Conservation (phyloP, 257 asterid genomes). For the Forsythia suspensa region DNA sequence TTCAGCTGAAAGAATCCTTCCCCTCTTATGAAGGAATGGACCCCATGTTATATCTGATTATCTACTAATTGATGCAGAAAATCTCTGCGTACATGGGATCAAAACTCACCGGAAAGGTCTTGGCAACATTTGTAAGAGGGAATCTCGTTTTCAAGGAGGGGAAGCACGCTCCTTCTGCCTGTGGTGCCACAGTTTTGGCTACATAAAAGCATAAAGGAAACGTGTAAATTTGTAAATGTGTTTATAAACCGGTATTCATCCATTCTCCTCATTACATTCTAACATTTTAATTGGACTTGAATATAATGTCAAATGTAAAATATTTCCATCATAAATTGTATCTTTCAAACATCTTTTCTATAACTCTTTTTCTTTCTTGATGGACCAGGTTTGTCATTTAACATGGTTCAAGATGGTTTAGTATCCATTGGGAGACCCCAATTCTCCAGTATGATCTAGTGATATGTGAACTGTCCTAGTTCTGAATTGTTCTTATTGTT, state of each 20-base stretch:
- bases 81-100: slow-evolving; percentile 90
- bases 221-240: neutral
- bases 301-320: neutral
- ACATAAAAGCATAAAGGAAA: slow-evolving; percentile 15
- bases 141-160: slow-evolving; percentile 70
- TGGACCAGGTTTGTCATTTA: neutral
- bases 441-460: neutral
- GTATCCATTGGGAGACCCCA: no score
- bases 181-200: slow-evolving; percentile 70
- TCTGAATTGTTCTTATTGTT: neutral
- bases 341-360: neutral
- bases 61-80: slow-evolving; percentile 45
- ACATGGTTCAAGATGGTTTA: neutral
- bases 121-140: slow-evolving; percentile 77
- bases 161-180: slow-evolving; percentile 71
- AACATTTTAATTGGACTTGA: neutral
- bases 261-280: neutral
- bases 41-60: neutral
- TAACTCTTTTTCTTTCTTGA: neutral
- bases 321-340: neutral
- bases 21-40: neutral
- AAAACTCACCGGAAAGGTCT: slow-evolving; percentile 68
- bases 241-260: neutral
- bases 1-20: neutral
- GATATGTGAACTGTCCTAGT: neutral